Conservation (phyloP, 768 basidiomycete species). For the Pleurotus eryngii region DNA sequence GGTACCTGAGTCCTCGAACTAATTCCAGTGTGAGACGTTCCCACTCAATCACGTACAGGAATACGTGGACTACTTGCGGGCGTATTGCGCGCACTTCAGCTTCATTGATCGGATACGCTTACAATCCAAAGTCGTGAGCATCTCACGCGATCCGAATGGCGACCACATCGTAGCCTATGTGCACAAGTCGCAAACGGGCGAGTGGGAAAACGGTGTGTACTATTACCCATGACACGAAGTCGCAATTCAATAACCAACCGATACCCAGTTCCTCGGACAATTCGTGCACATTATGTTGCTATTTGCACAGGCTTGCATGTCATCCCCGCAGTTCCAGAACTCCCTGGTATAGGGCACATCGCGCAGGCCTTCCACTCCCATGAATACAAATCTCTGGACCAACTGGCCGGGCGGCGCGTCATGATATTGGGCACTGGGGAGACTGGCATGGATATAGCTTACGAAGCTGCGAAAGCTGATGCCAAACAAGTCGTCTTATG, state of each 20-base stretch:
- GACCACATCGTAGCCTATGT: conserved; percentile 38
- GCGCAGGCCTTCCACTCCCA: conserved; percentile 44
- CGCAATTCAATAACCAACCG: not conserved
- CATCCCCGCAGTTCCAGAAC: conserved; percentile 43
- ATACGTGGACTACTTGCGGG: conserved; percentile 50
- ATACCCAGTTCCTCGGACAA: conserved; percentile 20
- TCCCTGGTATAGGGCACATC: conserved; percentile 46
- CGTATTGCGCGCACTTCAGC: conserved; percentile 40
- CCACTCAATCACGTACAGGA: conserved; percentile 21
- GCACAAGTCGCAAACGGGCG: conserved; percentile 13
- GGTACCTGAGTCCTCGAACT: conserved; percentile 17
- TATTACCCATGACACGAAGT: not conserved
- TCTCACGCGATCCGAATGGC: conserved; percentile 26
- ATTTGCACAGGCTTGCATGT: conserved; percentile 59
- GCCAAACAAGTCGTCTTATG: conserved; percentile 52
- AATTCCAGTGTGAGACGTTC: not conserved
- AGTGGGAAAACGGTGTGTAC: conserved; percentile 27
- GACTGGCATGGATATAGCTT: conserved; percentile 60
- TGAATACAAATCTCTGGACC: conserved; percentile 44
- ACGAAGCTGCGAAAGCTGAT: conserved; percentile 45
- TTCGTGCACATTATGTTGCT: conserved; percentile 39
- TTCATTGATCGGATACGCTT: conserved; percentile 35
- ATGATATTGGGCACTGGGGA: conserved; percentile 61
- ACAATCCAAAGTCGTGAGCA: conserved; percentile 33
- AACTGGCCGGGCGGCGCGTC: conserved; percentile 43